Conservation (phyloP, 2,329 filamentous ascomycete genomes). For the Talaromyces sp. region DNA sequence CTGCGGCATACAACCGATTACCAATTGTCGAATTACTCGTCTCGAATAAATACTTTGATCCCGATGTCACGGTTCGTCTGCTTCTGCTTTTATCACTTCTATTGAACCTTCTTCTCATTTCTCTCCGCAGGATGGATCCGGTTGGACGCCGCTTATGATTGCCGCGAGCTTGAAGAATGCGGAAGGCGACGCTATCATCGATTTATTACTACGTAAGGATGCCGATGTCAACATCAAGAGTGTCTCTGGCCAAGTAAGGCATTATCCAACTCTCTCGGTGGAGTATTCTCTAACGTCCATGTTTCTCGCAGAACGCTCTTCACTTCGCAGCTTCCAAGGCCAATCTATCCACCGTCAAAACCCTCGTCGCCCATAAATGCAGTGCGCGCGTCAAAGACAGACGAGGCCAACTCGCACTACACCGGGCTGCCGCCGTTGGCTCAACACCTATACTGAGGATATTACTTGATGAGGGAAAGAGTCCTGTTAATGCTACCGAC, state of each 20-base stretch:
- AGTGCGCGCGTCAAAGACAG: slow-evolving; percentile 79
- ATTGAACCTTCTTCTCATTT: neutral
- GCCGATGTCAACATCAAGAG: slow-evolving; percentile 49
- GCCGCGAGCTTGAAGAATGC: slow-evolving; percentile 48
- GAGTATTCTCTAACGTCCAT: neutral
- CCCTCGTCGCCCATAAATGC: slow-evolving; percentile 73
- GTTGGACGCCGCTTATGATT: slow-evolving; percentile 54
- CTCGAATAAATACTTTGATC: slow-evolving; percentile 71
- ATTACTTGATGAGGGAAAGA: slow-evolving; percentile 69
- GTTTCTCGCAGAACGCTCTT: slow-evolving; percentile 66
- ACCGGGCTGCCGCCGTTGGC: slow-evolving; percentile 86
- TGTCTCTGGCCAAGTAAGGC: slow-evolving; percentile 41
- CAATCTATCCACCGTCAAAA: slow-evolving; percentile 76
- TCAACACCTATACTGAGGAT: slow-evolving; percentile 83
- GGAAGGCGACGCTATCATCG: slow-evolving; percentile 46
- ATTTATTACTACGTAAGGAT: slow-evolving; percentile 47
- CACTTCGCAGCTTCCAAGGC: slow-evolving; percentile 91
- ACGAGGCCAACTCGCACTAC: slow-evolving; percentile 84
- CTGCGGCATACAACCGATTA: slow-evolving; percentile 75
- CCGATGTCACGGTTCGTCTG: slow-evolving; percentile 67
- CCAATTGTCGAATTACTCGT: slow-evolving; percentile 72
- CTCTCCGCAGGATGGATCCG: slow-evolving; percentile 43
- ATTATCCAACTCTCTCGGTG: neutral
- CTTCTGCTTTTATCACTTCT: neutral
- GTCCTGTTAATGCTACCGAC: slow-evolving; percentile 82